Conservation (phyloP, 164 flowering plant genomes). For the Nymphaea thermarum region DNA sequence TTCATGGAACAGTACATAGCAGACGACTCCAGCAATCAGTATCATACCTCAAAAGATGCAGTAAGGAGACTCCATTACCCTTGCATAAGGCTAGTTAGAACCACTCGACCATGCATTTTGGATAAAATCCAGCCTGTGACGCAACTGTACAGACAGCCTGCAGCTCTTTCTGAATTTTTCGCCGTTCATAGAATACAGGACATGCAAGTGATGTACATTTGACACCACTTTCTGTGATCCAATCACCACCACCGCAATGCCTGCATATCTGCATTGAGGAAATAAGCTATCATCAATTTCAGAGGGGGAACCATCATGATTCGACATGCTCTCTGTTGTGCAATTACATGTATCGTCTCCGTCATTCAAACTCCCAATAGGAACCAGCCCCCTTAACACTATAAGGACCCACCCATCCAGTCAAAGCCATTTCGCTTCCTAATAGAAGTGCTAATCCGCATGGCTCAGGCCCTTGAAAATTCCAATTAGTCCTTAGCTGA, state of each 20-base stretch:
- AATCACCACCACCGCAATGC: slow-evolving; percentile 90
- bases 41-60: too few species aligned
- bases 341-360: too few species aligned
- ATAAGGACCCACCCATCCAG: too few species aligned
- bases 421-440: background rate
- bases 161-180: slow-evolving; percentile 79
- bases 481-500: background rate
- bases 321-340: too few species aligned
- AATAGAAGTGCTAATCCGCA: background rate
- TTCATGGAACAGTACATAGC: too few species aligned
- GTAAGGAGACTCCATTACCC: too few species aligned
- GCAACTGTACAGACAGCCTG: slow-evolving; percentile 47
- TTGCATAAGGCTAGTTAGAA: slow-evolving; percentile 23
- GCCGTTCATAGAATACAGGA: slow-evolving; percentile 71
- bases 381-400: too few species aligned
- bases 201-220: slow-evolving; percentile 91
- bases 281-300: background rate
- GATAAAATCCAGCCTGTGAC: slow-evolving; percentile 46
- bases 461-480: background rate
- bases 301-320: too few species aligned
- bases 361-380: too few species aligned
- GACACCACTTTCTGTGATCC: slow-evolving; percentile 67
- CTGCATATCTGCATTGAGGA: slow-evolving; percentile 55
- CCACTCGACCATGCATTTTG: slow-evolving; percentile 70
- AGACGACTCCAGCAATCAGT: too few species aligned